Percentiles rank a stretch among this genome's conserved stretches.
Conservation (phyloP, 1,139 yeast species). For the Blastobotrys illinoisensis region DNA sequence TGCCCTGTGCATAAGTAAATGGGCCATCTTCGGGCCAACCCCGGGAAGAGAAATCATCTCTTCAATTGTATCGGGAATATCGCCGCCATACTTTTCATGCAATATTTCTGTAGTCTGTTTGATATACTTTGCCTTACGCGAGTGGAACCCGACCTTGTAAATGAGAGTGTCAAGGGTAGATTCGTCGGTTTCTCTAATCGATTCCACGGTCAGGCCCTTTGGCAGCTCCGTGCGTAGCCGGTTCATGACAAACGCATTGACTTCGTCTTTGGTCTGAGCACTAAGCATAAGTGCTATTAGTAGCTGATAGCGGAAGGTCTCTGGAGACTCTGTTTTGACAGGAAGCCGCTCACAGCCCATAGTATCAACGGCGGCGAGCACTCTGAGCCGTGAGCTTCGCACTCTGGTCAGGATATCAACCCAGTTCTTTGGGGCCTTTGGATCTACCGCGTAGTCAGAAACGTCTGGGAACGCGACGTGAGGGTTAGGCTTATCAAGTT, state of each 20-base stretch:
- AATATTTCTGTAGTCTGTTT: slow-evolving; percentile 56
- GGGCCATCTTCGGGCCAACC: slow-evolving; percentile 96
- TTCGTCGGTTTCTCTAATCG: slow-evolving; percentile 48
- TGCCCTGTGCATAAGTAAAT: slow-evolving; percentile 69
- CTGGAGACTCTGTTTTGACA: slow-evolving; percentile 29
- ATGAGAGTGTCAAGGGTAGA: slow-evolving; percentile 57
- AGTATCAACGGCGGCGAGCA: slow-evolving; percentile 77
- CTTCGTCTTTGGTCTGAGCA: slow-evolving; percentile 89
- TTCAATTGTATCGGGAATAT: slow-evolving; percentile 55
- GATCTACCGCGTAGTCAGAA: slow-evolving; percentile 1
- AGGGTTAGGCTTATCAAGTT: slow-evolving; percentile 1
- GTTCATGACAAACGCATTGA: slow-evolving; percentile 67
- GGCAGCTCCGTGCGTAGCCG: slow-evolving; percentile 42
- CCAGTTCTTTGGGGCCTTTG: slow-evolving; percentile 26
- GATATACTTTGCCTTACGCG: slow-evolving; percentile 67
- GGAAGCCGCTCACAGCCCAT: slow-evolving; percentile 86
- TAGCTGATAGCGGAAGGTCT: slow-evolving; percentile 61
- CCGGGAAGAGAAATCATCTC: slow-evolving; percentile 76
- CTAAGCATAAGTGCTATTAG: slow-evolving; percentile 80
- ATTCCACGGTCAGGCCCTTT: slow-evolving; percentile 33
- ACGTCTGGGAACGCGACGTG: slow-evolving; percentile 7
- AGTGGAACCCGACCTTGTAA: slow-evolving; percentile 83
- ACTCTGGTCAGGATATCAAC: slow-evolving; percentile 53
- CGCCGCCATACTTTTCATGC: slow-evolving; percentile 49
- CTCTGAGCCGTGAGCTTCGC: slow-evolving; percentile 56